phyloP scores from a whole-genome alignment of 1,284 basidiomycete species.

The Lignosus rhinocerotis region DNA sequence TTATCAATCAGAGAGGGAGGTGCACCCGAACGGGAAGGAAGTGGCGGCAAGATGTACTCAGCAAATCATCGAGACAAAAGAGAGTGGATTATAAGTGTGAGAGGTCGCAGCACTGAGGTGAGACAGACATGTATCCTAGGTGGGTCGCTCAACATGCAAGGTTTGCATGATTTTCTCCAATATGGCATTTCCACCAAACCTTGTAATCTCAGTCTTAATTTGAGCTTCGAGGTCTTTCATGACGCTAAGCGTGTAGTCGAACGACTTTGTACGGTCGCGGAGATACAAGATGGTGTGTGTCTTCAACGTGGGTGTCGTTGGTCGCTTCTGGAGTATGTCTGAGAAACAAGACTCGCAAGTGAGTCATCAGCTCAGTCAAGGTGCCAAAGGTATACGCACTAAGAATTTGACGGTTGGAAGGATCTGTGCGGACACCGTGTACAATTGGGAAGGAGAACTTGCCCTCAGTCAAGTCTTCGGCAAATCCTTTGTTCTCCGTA shows the following conservation, averaged over 20 bases:
- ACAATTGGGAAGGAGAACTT: constrained; percentile 97
- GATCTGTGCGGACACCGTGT: constrained; percentile 81
- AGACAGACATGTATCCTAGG: not conserved
- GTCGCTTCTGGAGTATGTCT: constrained; percentile 90
- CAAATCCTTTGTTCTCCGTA: constrained; percentile 89
- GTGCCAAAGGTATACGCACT: constrained; percentile 53
- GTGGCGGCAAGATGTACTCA: too few relatives aligned
- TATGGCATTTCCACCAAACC: constrained; percentile 59
- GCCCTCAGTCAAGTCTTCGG: constrained; percentile 93
- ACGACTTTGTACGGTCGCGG: constrained; percentile 67
- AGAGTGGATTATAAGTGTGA: too few relatives aligned
- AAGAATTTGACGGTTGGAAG: constrained; percentile 73
- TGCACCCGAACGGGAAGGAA: too few relatives aligned
- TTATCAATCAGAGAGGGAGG: too few relatives aligned
- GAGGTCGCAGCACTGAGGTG: too few relatives aligned
- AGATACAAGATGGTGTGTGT: constrained; percentile 80
- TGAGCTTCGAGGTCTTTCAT: constrained; percentile 57
- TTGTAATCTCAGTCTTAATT: constrained; percentile 52
- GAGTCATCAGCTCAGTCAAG: not conserved
- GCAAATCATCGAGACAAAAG: too few relatives aligned
- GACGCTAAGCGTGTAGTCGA: constrained; percentile 72
- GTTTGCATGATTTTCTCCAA: constrained; percentile 48
- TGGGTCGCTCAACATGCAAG: constrained; percentile 34
- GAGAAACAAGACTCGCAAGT: not conserved
- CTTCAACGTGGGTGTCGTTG: constrained; percentile 79